These are phyloP conservation scores for Boletus hoseneyae DNA, from an alignment of 1,284 basidiomycete species.

Conservation along the genomic window DNA sequence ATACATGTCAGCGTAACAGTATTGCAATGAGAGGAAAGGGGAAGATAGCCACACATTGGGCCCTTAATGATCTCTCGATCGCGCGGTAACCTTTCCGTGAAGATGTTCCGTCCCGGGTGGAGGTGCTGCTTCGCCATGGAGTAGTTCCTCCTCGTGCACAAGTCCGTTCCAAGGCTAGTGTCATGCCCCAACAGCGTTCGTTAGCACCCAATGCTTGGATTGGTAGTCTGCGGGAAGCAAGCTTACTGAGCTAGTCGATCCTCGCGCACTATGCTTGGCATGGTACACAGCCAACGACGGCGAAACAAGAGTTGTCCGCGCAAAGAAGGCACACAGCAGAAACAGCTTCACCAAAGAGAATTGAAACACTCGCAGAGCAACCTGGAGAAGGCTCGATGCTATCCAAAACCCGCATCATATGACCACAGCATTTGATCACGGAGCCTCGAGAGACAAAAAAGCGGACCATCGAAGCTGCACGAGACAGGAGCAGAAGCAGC, in stretches of 20 bases:
- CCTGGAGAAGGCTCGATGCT: neutral
- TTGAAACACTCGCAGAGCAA: neutral
- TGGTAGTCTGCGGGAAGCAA: slow-evolving; percentile 10
- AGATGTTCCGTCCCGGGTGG: slow-evolving; percentile 57
- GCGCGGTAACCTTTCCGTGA: slow-evolving; percentile 67
- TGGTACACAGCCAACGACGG: slow-evolving; percentile 67
- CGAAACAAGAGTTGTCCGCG: slow-evolving; percentile 31
- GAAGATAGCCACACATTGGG: slow-evolving; percentile 65
- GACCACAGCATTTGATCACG: slow-evolving; percentile 8
- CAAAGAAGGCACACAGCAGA: neutral
- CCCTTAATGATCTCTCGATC: slow-evolving; percentile 81
- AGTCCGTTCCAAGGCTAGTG: slow-evolving; percentile 81
- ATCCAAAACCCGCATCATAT: slow-evolving; percentile 12
- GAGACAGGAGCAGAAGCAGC: slow-evolving; percentile 26
- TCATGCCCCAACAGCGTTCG: slow-evolving; percentile 33
- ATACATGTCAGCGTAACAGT: slow-evolving; percentile 3
- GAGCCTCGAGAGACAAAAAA: slow-evolving; percentile 8
- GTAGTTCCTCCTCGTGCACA: slow-evolving; percentile 37
- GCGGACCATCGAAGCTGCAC: slow-evolving; percentile 1
- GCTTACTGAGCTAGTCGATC: slow-evolving; percentile 61
- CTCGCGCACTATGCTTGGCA: slow-evolving; percentile 76
- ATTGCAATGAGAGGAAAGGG: slow-evolving; percentile 27
- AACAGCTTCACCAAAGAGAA: neutral
- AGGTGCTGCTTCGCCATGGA: slow-evolving; percentile 31
- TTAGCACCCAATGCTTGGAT: slow-evolving; percentile 5